phyloP scores from a whole-genome alignment of 495 filamentous ascomycete species.

The Tetracladium setigerum region DNA sequence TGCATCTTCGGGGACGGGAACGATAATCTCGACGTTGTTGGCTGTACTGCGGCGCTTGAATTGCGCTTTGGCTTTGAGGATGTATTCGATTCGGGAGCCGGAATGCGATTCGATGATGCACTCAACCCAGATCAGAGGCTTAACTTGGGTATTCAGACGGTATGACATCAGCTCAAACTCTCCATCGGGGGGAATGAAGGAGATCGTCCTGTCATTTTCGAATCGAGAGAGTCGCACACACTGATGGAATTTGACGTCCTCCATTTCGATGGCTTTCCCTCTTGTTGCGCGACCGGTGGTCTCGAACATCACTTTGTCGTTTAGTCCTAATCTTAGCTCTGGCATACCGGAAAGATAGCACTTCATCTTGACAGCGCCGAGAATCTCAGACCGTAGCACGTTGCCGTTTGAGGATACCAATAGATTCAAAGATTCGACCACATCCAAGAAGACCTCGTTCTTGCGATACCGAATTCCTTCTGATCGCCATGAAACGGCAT shows the following conservation, averaged over 20 bases:
- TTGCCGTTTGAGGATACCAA: conserved; percentile 92
- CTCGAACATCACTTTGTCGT: conserved; percentile 99
- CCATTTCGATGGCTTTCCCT: conserved; percentile 99
- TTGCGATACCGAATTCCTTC: conserved; percentile 99
- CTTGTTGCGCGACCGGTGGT: conserved; percentile 89
- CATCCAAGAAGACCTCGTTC: conserved; percentile 98
- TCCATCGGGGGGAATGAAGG: conserved; percentile 96
- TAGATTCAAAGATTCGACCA: conserved; percentile 94
- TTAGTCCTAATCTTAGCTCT: conserved; percentile 86
- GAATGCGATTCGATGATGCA: conserved; percentile 94
- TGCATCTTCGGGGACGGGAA: conserved; percentile 96
- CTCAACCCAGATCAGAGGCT: conserved; percentile 98
- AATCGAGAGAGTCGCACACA: conserved; percentile 93
- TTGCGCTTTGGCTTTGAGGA: conserved; percentile 96
- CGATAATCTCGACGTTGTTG: conserved; percentile 97
- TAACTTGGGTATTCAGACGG: conserved; percentile 96
- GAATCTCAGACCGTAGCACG: conserved; percentile 92
- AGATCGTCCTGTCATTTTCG: conserved; percentile 98
- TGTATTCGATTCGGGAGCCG: conserved; percentile 92
- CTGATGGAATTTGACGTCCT: conserved; percentile 99
- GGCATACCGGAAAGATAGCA: conserved; percentile 99
- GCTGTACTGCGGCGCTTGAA: conserved; percentile 97
- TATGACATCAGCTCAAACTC: conserved; percentile 99
- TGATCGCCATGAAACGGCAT: conserved; percentile 95
- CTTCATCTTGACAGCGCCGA: conserved; percentile 99